A percentile compares a stretch with the other conserved stretches of the same genome.
phyloP scores from a whole-genome alignment of 768 basidiomycete genomes.

The Tulasnella calospora region DNA sequence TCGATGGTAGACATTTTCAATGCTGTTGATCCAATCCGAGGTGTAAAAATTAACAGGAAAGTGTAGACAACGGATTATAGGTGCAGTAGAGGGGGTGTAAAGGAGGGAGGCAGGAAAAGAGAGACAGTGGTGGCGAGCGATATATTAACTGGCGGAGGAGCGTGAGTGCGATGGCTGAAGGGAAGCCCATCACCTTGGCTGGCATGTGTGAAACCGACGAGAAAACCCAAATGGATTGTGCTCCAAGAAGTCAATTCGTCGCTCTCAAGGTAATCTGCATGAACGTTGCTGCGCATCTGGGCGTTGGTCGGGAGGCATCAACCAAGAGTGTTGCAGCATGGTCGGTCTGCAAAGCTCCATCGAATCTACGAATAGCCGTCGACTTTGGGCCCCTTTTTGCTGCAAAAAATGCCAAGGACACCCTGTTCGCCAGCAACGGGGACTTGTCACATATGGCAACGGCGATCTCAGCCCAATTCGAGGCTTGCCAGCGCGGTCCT shows the following conservation, averaged over 20 bases:
- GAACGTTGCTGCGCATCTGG: not conserved
- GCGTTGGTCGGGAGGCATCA: not conserved
- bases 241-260: not conserved
- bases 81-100: not conserved
- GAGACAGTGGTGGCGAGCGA: not conserved
- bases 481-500: constrained; percentile 1
- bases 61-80: not conserved
- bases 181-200: not conserved
- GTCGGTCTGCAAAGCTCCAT: not conserved
- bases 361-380: not conserved
- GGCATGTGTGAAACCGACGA: not conserved
- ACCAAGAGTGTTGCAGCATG: not conserved
- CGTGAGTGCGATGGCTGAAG: not conserved
- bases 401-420: not conserved
- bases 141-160: not conserved
- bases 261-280: constrained; percentile 1
- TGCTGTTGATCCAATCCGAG: not conserved
- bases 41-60: not conserved
- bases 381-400: not conserved
- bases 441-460: not conserved
- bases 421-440: not conserved
- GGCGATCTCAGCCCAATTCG: constrained; percentile 5
- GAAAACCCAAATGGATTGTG: not conserved
- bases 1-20: not conserved
- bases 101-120: not conserved